Base-by-base conservation (phyloP, 2,329 filamentous ascomycete species). In the Cryphonectria parasitica region DNA sequence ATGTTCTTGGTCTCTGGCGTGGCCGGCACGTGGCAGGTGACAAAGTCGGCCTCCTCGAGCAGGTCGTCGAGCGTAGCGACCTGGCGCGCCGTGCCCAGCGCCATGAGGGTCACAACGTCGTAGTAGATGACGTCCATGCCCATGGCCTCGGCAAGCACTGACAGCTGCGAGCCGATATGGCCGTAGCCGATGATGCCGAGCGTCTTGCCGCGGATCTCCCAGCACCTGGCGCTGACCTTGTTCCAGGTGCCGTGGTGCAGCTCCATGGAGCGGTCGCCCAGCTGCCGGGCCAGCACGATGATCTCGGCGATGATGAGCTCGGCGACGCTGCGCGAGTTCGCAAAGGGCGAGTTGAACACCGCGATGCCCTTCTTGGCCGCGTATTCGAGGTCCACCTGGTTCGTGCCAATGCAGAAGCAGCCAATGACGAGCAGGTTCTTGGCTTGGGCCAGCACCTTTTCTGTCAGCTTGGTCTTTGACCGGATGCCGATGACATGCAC, bases 351-450 rank as follows among this genome's bases (percentile, higher is more conserved):
- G 84, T 99, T 99, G 89, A 99, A 99, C 74, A 99, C 96, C 49
- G 95, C 94, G 79, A 98, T 97, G 75, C 96, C 94, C 78, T 92
- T 89, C 75, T 88, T 87, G 64, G 94, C 94, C 41, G 94, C 94
- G 78, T 90, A 95, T 73, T 93, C 88, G 72, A 97, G 89, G 79
- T 97, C 91, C 74, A 97, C 94, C 81, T 97, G 94, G 84, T 97
- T 98, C 70, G 96, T 99, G 75, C 96, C 96, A 77, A 99, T 99
- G 82, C 96, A 99, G 88, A 99, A 99, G 85, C 96, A 99, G 72
- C 96, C 96, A 76, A 98, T 90, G 73, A 98, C 96, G 71, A 98
- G 92, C 68, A 99, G 88, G 80, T 98, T 97, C 84, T 95, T 97
- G 69, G 96, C 96, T 80, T 97, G 91, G 69, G 89, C 87, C 72